Conservation (phyloP, 306 rosid genomes). For the Quercus parvula region DNA sequence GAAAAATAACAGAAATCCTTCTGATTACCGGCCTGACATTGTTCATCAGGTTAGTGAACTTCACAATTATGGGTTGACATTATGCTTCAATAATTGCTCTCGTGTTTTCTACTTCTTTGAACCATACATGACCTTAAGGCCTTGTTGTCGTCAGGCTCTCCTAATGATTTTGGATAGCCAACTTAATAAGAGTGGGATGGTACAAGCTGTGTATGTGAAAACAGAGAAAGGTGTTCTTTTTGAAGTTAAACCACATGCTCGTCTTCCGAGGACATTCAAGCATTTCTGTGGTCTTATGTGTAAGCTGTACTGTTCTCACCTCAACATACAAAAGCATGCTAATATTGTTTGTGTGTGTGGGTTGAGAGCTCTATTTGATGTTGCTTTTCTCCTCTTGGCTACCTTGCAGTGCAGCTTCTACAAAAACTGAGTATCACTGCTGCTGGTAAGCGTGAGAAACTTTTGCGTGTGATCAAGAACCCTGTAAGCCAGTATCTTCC, state of each 20-base stretch:
- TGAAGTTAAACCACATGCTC: slow-evolving; percentile 43
- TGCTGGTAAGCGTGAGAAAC: slow-evolving; percentile 32
- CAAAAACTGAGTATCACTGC: slow-evolving; percentile 18
- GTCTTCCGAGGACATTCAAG: slow-evolving; percentile 28
- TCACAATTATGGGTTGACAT: not conserved
- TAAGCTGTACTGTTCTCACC: slow-evolving; percentile 7
- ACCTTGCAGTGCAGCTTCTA: slow-evolving; percentile 31
- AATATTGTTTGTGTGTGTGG: not conserved
- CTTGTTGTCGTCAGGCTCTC: slow-evolving; percentile 14
- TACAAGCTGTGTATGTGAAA: slow-evolving; percentile 35
- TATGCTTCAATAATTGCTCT: not conserved
- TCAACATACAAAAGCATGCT: not conserved
- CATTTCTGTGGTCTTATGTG: slow-evolving; percentile 40
- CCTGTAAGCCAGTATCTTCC: slow-evolving; percentile 27
- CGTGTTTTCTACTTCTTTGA: too few species aligned
- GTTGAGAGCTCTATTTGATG: not conserved
- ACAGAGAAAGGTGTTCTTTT: slow-evolving; percentile 31
- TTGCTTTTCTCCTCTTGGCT: not conserved
- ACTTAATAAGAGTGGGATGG: slow-evolving; percentile 38
- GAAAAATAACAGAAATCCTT: slow-evolving; percentile 25
- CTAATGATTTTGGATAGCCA: slow-evolving; percentile 30
- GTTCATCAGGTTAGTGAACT: slow-evolving; percentile 15
- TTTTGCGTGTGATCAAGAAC: slow-evolving; percentile 19
- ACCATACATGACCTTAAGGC: too few species aligned
- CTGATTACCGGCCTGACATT: slow-evolving; percentile 32